Base-by-base conservation (phyloP, 768 basidiomycete species). In the Scleroderma citrinum region DNA sequence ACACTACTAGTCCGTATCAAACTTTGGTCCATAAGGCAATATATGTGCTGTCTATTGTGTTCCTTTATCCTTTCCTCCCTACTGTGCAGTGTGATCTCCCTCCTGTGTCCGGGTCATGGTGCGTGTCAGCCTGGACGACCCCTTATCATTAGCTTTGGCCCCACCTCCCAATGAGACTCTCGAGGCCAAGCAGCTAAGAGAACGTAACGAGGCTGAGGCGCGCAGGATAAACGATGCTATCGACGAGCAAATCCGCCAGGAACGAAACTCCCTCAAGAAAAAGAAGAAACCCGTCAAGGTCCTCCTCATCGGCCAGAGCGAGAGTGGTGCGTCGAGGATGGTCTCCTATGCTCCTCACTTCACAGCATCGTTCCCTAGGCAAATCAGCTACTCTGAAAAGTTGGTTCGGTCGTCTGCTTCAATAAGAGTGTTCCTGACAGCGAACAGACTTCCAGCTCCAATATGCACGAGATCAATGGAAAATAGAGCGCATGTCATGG, bases 311-410 rank as follows among this genome's bases (percentile, higher is more conserved):
- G 86, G 86, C 16, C 84, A 85, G 64, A 83, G 82, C 51, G 85
- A 87, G 70, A 85, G 83, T 58, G 87, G 75, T 66, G 47, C 38
- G 70, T 63, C 34, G 6, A 38, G n/a, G 3, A 10, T 47, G 39
- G 12, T 13, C 5, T 23, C 6, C 48, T 37, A 32, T 21, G 1
- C 31, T 35, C 35, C 44, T 44, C 41, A 50, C 42, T 23, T 48
- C 46, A 24, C 24, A 50, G 54, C 8, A 52, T 24, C 24, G 17
- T 24, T 46, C 19, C 16, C 38, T 31, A 70, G 71, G 83, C 29
- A 90, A 90, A 65, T 86, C 85, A 0, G 85, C 87, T 23, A 87
- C 86, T 0, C 60, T 90, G 47, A 90, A 90, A 68, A 89, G 86
- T 87, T 56, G 43, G 73, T 50, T 26, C 47, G 46, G 48, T 13